Base-by-base conservation (phyloP, 306 rosid species). In the Rosa chinensis region DNA sequence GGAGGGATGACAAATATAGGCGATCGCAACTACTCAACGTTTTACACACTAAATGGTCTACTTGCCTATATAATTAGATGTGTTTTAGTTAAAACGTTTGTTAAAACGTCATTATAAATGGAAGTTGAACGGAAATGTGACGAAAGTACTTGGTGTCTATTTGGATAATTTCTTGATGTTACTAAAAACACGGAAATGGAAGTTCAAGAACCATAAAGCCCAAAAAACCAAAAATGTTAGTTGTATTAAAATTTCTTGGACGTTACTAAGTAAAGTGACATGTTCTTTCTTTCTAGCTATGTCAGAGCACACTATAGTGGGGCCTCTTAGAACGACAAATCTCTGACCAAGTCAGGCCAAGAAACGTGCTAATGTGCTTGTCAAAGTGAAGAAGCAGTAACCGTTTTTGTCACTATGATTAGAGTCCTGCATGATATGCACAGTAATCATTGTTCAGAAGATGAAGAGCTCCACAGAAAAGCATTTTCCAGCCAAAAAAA, bases 351-450 rank as follows among this genome's bases (percentile, higher is more conserved):
- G 12, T 17, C 35, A 62, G 79, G 52, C 45, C 12, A 18, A 35
- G 48, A 12, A 76, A 63, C 37, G 62, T 45, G 79, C 3, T 43
- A 66, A 37, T 39, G 71, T 66, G 48, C 71, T 66, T 37, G 47
- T 39, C 48, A 18, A 39, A 66, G 25, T 66, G 71, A 7, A 66
- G 59, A 42, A 76, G 45, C 37, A 62, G 28, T 10, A 61, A 23
- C 55, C 0, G 23, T 25, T 75, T 42, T 70, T 45, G 58, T 23
- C 56, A 70, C n/a, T 12, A 43, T 69, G 73, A 70, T 23, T 6
- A 5, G 11, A 47, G 59, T 47, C 20, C 58, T 44, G 74, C 74
- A 13, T 2, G 37, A 3, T 32, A 32, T 32, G 37, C 37, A 32
- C 0, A 23, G 58, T 7, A 21, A 70, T 45, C 58, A 21, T 70